phyloP scores from a whole-genome alignment of 306 rosid species.

The Albizia julibrissin region DNA sequence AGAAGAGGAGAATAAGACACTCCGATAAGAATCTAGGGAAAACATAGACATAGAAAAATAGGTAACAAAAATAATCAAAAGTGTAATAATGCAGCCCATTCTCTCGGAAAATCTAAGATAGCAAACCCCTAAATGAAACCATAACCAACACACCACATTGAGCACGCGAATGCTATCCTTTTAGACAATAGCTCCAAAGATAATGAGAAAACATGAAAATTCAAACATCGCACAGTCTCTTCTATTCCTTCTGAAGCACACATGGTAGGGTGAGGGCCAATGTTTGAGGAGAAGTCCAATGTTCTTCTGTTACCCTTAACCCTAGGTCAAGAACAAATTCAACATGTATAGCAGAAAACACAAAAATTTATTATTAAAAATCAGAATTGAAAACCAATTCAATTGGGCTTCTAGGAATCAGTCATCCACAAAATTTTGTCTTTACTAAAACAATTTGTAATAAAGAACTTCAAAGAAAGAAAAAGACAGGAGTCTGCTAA shows the following conservation, averaged over 20 bases:
- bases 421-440: neutral
- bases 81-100: neutral
- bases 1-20: neutral
- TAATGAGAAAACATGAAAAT: neutral
- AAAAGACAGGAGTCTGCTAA: no score
- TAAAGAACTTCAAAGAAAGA: neutral
- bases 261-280: neutral
- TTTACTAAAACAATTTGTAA: neutral
- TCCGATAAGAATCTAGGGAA: neutral
- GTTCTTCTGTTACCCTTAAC: neutral
- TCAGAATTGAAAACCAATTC: neutral
- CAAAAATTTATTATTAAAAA: no score
- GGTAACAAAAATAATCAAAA: neutral
- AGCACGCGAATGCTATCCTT: neutral
- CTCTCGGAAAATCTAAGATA: neutral
- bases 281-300: neutral
- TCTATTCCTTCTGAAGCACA: neutral
- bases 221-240: neutral
- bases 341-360: neutral
- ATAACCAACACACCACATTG: neutral
- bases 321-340: neutral
- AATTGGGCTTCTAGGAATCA: neutral
- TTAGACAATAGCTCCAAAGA: neutral
- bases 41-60: neutral
- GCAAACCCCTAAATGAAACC: neutral